Conservation (phyloP, 495 filamentous ascomycete species). For the Neurospora cerealis region DNA sequence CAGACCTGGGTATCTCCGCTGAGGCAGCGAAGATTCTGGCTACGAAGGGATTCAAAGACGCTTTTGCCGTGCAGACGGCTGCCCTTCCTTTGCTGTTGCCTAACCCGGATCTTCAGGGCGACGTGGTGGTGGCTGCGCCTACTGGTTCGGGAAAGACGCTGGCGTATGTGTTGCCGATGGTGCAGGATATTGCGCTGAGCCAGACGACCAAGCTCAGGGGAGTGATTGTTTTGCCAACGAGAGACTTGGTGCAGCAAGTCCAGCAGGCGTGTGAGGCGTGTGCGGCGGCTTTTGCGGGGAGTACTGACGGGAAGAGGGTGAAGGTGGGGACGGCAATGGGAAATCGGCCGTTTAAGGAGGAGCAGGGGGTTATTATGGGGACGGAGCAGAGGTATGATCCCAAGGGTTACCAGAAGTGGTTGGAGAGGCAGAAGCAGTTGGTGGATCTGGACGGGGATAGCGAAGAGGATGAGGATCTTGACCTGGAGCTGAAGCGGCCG, state of each 20-base stretch:
- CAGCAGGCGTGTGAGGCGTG: conserved; percentile 61
- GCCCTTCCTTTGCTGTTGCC: conserved; percentile 70
- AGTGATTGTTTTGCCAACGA: conserved; percentile 76
- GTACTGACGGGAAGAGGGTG: conserved; percentile 47
- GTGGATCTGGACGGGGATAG: conserved; percentile 13
- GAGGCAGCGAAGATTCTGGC: conserved; percentile 44
- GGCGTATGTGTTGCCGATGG: conserved; percentile 78
- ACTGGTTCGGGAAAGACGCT: conserved; percentile 94
- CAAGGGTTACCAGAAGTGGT: conserved; percentile 19
- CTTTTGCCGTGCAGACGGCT: conserved; percentile 77
- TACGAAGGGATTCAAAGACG: conserved; percentile 55
- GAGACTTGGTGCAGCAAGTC: conserved; percentile 82
- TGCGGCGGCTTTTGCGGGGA: conserved; percentile 31
- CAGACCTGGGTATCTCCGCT: conserved; percentile 40
- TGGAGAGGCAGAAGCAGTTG: conserved; percentile 8
- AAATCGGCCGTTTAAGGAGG: conserved; percentile 61
- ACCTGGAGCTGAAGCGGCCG: conserved; percentile 12
- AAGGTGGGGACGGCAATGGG: conserved; percentile 77
- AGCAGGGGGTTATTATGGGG: conserved; percentile 59
- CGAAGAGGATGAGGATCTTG: conserved; percentile 6
- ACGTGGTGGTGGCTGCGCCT: conserved; percentile 78
- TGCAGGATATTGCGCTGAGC: conserved; percentile 56
- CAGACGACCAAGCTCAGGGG: conserved; percentile 55
- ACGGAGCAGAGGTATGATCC: conserved; percentile 41
- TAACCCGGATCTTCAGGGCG: conserved; percentile 45